phyloP scores from a whole-genome alignment of 2,329 filamentous ascomycete genomes.

The Alternaria alternata region DNA sequence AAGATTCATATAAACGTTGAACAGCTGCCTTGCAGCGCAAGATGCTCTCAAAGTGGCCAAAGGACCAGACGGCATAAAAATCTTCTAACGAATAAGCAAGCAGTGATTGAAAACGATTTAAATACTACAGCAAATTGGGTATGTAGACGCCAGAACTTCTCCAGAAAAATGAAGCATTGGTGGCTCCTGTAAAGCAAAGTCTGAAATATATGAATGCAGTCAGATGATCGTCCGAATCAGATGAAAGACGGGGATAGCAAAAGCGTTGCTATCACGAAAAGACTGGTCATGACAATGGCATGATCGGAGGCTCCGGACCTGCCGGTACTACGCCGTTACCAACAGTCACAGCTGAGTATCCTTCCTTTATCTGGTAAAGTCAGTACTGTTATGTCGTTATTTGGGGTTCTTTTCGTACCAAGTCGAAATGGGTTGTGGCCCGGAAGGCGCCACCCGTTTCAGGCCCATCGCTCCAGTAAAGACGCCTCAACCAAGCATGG shows the following conservation, averaged over 20 bases:
- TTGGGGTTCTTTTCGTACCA: conserved; percentile 22
- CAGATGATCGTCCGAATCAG: not conserved
- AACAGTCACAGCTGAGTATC: conserved; percentile 36
- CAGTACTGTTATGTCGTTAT: not conserved
- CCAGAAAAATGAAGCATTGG: not conserved
- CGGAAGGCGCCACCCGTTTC: conserved; percentile 43
- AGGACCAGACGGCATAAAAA: not conserved
- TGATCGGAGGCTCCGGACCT: conserved; percentile 31
- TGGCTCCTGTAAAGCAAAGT: not conserved
- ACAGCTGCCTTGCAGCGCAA: not conserved
- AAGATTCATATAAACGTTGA: no score
- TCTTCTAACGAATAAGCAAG: not conserved
- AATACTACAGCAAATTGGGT: not conserved
- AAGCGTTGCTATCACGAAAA: not conserved
- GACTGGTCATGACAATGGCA: conserved; percentile 20
- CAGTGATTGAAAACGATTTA: not conserved
- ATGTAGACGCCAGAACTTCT: not conserved
- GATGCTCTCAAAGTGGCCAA: not conserved
- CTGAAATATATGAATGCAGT: not conserved
- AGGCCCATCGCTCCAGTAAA: conserved; percentile 76
- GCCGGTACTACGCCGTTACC: conserved; percentile 36
- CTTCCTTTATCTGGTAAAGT: conserved; percentile 37
- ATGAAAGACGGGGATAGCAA: not conserved
- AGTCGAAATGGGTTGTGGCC: conserved; percentile 39
- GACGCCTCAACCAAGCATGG: conserved; percentile 78